Evolutionary conservation across 495 filamentous ascomycete species (phyloP).

Genomic region (Amphirosellinia nigrospora): DNA sequence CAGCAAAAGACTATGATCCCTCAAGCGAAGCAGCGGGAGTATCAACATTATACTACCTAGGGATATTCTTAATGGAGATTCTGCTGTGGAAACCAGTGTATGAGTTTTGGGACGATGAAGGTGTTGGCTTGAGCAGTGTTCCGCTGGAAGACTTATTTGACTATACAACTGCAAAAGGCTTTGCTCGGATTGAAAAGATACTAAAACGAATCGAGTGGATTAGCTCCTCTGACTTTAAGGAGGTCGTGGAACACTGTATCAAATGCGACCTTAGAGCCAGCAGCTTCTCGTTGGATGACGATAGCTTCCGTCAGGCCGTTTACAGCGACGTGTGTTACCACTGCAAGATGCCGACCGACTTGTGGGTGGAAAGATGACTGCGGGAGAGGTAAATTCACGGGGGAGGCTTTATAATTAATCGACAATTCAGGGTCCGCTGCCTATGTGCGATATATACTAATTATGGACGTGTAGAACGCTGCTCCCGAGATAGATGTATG

Average conservation of each 20-base stretch:
- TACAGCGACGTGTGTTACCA: conserved; percentile 11
- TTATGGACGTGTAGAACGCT: too few species aligned
- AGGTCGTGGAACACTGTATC: conserved; percentile 19
- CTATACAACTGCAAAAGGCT: conserved; percentile 15
- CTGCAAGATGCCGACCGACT: conserved; percentile 15
- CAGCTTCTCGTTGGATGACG: conserved; percentile 18
- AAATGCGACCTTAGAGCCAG: conserved; percentile 12
- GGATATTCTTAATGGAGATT: conserved; percentile 5
- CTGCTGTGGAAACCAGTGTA: conserved; percentile 19
- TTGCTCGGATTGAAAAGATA: conserved; percentile 15
- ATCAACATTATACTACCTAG: conserved; percentile 9
- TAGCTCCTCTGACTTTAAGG: conserved; percentile 8
- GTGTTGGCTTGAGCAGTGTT: not conserved
- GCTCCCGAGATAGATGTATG: too few species aligned
- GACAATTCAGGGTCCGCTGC: too few species aligned
- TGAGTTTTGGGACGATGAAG: conserved; percentile 13
- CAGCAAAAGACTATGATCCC: not conserved
- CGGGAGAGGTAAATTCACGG: too few species aligned
- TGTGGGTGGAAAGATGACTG: conserved; percentile 16
- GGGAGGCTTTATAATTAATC: too few species aligned
- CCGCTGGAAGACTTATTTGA: conserved; percentile 15
- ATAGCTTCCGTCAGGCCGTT: conserved; percentile 16
- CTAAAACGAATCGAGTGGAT: conserved; percentile 20
- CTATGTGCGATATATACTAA: too few species aligned
- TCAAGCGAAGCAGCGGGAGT: conserved; percentile 14